Base-by-base conservation (phyloP, 305 asterid genomes). In the Fraxinus latifolia region DNA sequence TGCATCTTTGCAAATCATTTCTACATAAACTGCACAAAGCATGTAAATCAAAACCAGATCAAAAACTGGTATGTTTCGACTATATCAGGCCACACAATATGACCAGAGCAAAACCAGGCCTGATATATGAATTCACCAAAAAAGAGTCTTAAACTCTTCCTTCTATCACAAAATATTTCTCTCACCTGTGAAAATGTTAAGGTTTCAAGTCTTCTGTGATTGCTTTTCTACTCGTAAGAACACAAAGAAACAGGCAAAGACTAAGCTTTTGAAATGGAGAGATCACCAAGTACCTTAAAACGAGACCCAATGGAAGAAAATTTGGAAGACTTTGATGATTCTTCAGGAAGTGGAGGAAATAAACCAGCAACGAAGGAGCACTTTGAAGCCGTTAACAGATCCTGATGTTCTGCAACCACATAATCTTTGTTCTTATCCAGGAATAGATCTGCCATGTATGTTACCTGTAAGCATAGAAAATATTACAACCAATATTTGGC, bases 361-460 rank as follows among this genome's bases (percentile, higher is more conserved):
- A 96, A 95, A 86, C 98, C 92, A 87, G 96, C 97, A 31, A 90
- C 98, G 77, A 96, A 96, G 84, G 91, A 83, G 90, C 98, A 96
- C 77, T 89, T 88, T 55, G 99, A 92, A 81, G 99, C 99, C 34
- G 95, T 91, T 86, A 96, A 89, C 80, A 96, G 88, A 87, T 90
- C 99, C 87, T 93, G 98, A 90, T 97, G 98, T 89, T 97, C 99
- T 27, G 97, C 98, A 83, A 97, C 97, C 83, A 97, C 98, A 89
- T 97, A 97, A 92, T 97, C 99, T 88, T 93, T 97, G 93, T 97
- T 97, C 92, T 97, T 97, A 86, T 97, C 99, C 88, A 97, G 91
- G 89, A 97, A 97, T 79, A 95, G 91, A 89, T 95, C 99, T 7
- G 99, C 97, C 93, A 93, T 86, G 81, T 97, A 97, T 1, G 95